Conservation (phyloP, 2,329 filamentous ascomycete genomes). For the Fusarium xyrophilum region DNA sequence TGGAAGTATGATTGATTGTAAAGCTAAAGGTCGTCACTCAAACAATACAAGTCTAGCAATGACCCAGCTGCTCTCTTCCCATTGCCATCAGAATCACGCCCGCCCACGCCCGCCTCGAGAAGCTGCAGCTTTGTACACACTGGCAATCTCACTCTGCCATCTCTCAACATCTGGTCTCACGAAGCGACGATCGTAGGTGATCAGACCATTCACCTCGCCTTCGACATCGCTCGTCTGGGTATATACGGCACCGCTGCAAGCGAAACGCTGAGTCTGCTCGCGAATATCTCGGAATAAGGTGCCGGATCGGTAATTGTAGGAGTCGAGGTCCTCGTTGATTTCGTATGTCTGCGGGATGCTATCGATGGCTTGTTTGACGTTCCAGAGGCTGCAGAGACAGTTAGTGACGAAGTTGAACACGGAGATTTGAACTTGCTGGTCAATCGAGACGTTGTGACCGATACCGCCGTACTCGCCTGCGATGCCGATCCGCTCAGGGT, state of each 20-base stretch:
- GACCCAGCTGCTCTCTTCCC: not conserved
- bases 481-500: slow-evolving; percentile 66
- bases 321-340: slow-evolving; percentile 61
- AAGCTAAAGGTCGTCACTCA: rapidly evolving
- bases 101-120: slow-evolving; percentile 34
- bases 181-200: slow-evolving; percentile 71
- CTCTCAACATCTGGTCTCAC: slow-evolving; percentile 62
- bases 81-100: not conserved
- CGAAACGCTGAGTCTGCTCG: slow-evolving; percentile 65
- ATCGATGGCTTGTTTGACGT: slow-evolving; percentile 64
- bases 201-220: slow-evolving; percentile 74
- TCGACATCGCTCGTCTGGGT: slow-evolving; percentile 79
- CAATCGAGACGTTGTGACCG: slow-evolving; percentile 67
- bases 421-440: slow-evolving; percentile 38
- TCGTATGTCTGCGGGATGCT: slow-evolving; percentile 73
- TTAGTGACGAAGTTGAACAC: not conserved
- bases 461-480: slow-evolving; percentile 77
- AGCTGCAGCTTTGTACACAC: slow-evolving; percentile 63
- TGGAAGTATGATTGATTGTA: not conserved
- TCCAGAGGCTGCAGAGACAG: slow-evolving; percentile 63
- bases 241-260: slow-evolving; percentile 73
- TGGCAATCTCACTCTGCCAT: slow-evolving; percentile 67
- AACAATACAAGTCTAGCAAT: slow-evolving; percentile 9
- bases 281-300: slow-evolving; percentile 66
- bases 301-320: slow-evolving; percentile 72